phyloP scores from a whole-genome alignment of 2,329 filamentous ascomycete species.

The Aurifilum marmelostoma region DNA sequence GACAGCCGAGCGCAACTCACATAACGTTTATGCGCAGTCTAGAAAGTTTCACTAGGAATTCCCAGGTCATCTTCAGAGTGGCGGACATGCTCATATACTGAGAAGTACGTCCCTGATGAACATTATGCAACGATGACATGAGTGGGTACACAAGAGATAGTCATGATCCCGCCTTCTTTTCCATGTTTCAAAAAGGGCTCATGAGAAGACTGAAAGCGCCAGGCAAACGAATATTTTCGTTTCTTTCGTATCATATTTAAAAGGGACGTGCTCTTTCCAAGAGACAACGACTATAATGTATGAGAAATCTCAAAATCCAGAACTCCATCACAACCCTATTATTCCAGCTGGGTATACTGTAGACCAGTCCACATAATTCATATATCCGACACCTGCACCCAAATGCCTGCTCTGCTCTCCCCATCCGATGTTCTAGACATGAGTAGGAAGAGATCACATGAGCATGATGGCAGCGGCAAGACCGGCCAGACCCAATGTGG shows the following conservation, averaged over 20 bases:
- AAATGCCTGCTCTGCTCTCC: neutral
- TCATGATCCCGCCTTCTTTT: too few species aligned
- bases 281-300: neutral
- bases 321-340: slow-evolving; percentile 6
- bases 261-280: neutral
- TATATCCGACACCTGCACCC: neutral
- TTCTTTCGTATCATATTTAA: neutral
- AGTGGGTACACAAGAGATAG: too few species aligned
- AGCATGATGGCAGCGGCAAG: slow-evolving; percentile 48
- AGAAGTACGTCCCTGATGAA: too few species aligned
- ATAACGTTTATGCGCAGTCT: too few species aligned
- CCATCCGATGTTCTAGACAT: slow-evolving; percentile 27
- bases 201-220: neutral
- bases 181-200: neutral
- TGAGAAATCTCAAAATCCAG: neutral
- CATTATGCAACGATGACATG: too few species aligned
- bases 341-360: neutral
- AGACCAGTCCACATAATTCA: slow-evolving; percentile 6
- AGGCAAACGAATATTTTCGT: neutral
- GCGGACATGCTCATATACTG: too few species aligned
- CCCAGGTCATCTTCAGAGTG: too few species aligned
- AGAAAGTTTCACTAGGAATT: too few species aligned
- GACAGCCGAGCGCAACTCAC: too few species aligned
- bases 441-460: slow-evolving; percentile 37
- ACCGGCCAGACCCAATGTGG: slow-evolving; percentile 47